phyloP scores from a whole-genome alignment of 495 filamentous ascomycete genomes.

The Penicillium crystallinum region DNA sequence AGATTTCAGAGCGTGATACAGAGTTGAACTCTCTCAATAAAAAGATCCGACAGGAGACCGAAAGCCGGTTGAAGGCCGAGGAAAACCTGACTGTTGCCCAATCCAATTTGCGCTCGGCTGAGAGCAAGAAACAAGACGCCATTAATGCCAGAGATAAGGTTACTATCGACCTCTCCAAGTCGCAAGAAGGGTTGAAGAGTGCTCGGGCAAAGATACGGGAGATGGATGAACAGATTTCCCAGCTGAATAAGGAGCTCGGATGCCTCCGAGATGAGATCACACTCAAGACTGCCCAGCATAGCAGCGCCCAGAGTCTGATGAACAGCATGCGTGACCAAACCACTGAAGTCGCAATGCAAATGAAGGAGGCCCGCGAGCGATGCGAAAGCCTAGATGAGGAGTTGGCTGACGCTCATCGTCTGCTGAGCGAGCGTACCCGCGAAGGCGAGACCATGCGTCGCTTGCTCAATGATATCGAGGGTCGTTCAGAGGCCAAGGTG shows the following conservation, averaged over 20 bases:
- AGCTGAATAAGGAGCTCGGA: conserved; percentile 58
- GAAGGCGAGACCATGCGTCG: conserved; percentile 95
- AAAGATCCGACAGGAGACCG: conserved; percentile 68
- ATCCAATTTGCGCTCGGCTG: conserved; percentile 68
- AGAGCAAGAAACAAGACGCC: conserved; percentile 72
- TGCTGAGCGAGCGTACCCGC: conserved; percentile 86
- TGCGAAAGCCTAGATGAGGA: conserved; percentile 92
- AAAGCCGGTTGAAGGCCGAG: conserved; percentile 65
- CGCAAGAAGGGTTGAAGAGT: conserved; percentile 62
- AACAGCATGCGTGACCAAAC: conserved; percentile 90
- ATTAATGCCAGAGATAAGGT: conserved; percentile 64
- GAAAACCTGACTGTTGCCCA: conserved; percentile 64
- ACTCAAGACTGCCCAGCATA: conserved; percentile 79
- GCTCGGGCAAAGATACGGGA: conserved; percentile 60
- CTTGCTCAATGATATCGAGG: conserved; percentile 79
- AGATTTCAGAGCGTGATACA: conserved; percentile 62
- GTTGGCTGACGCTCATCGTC: conserved; percentile 76
- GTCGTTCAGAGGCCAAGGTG: conserved; percentile 69
- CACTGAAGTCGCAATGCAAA: conserved; percentile 81
- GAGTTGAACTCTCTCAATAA: conserved; percentile 74
- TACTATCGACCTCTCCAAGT: conserved; percentile 58
- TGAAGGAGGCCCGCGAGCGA: conserved; percentile 81
- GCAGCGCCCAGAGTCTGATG: conserved; percentile 77
- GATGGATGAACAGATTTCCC: conserved; percentile 64
- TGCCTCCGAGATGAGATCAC: conserved; percentile 75